phyloP scores from a whole-genome alignment of 2,329 filamentous ascomycete genomes.

The Parafenestella ontariensis region DNA sequence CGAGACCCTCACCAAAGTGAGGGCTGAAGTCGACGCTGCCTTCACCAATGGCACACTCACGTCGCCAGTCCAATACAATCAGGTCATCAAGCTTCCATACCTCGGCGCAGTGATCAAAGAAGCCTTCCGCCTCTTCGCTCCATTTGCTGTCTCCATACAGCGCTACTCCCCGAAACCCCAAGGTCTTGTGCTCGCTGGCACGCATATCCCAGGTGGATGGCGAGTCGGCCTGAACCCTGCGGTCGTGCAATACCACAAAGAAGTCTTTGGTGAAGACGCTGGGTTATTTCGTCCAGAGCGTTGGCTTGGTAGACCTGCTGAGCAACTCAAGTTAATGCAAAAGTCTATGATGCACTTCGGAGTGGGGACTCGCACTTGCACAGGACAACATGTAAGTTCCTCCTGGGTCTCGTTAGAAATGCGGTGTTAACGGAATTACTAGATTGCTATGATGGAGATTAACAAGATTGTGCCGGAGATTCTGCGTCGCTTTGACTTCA shows the following conservation, averaged over 20 bases:
- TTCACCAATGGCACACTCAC: constrained; percentile 15
- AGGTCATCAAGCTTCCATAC: constrained; percentile 73
- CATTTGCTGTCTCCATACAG: constrained; percentile 73
- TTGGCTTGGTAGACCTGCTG: constrained; percentile 63
- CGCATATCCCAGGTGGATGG: constrained; percentile 69
- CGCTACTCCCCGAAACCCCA: constrained; percentile 68
- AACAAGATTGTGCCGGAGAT: constrained; percentile 30
- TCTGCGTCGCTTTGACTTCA: constrained; percentile 20
- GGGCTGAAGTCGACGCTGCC: constrained; percentile 26
- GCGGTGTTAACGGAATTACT: neutral
- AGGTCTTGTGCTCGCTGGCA: constrained; percentile 68
- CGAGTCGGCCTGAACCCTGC: constrained; percentile 77
- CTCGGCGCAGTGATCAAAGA: constrained; percentile 80
- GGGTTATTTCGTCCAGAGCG: constrained; percentile 71
- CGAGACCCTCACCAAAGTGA: constrained; percentile 12
- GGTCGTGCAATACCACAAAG: constrained; percentile 72
- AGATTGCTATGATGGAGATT: constrained; percentile 24
- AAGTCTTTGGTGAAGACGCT: constrained; percentile 71
- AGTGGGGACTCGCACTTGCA: neutral
- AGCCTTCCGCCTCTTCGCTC: constrained; percentile 75
- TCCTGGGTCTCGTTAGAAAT: neutral
- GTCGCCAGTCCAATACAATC: constrained; percentile 17
- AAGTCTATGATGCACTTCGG: constrained; percentile 66
- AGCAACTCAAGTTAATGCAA: constrained; percentile 68
- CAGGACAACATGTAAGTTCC: constrained; percentile 5